Evolutionary conservation across 225 moss, liverwort and hornwort species (phyloP), one percentile per base, ranked within the genome.

Genomic region (Bryum argenteum): DNA sequence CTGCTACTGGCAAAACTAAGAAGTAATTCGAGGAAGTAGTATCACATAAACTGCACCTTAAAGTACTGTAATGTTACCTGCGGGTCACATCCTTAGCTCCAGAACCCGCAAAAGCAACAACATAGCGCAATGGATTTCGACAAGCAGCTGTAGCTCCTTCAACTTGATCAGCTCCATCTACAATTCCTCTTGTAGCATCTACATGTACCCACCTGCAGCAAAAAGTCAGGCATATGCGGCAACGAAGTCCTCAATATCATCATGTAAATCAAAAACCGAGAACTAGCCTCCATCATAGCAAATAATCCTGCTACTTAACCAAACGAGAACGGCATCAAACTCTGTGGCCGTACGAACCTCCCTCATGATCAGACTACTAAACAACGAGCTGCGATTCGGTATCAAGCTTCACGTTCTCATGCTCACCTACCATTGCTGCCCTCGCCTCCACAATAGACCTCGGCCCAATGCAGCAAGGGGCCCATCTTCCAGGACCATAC

Each of bases 11-110:
- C 54, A 43, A 44, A 28, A 19, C 17, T 18, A 26, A 61, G 26
- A 41, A 67, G 18, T 58, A 50, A 21, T 26, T 38, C 45, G 15
- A 65, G 24, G 26, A 19, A 17, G 44, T 54, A 26, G 65, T 48
- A 19, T 58, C 37, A 33, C 37, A 45, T 42, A 56, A 28, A 16
- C 58, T 77, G 55, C 33, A 69, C 37, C 52, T 5, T 22, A 37
- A 37, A 39, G 17, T 17, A 26, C 19, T 42, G 26, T 9, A 60
- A 64, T 61, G 54, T 48, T 26, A 95, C 95, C 95, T 95, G 67
- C 94, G 92, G 38, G 98, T 98, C 41, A 98, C 88, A 74, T 98
- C 98, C 81, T 98, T 98, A 9, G 98, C 94, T 78, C 98, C 98
- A 73, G 72, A 71, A 40, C 98, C 98, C 23, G 91, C 92, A 70